phyloP scores from a whole-genome alignment of 176 grass and related monocot genomes.

The Elaeis guineensis region DNA sequence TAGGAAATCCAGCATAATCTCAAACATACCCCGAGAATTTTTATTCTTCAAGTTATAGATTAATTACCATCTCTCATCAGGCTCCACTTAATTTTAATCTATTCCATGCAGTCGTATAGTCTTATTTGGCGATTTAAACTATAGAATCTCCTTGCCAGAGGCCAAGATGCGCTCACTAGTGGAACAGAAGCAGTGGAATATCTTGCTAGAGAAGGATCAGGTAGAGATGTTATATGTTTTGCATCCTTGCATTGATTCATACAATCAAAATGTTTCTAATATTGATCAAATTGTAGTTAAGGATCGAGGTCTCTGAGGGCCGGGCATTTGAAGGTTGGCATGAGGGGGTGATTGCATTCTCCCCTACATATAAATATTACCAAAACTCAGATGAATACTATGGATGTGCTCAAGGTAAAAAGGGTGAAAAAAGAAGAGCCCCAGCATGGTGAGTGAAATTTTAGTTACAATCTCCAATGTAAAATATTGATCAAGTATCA shows the following conservation, averaged over 20 bases:
- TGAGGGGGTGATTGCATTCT: constrained; percentile 76
- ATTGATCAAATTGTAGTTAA: constrained; percentile 31
- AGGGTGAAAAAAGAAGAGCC: constrained; percentile 49
- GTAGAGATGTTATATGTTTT: constrained; percentile 8
- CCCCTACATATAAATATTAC: constrained; percentile 88
- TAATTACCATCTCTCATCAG: no score
- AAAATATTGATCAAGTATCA: neutral
- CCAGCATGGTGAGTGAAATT: constrained; percentile 61
- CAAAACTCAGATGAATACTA: constrained; percentile 74
- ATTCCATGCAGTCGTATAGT: constrained; percentile 62
- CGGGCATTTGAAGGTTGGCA: constrained; percentile 59
- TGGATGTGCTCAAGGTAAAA: constrained; percentile 22
- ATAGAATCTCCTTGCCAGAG: constrained; percentile 74
- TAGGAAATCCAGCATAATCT: no score
- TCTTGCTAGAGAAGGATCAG: constrained; percentile 67
- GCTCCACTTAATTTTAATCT: constrained; percentile 5
- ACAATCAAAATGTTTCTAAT: neutral
- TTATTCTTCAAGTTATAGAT: no score
- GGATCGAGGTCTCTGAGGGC: constrained; percentile 42
- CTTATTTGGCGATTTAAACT: constrained; percentile 91
- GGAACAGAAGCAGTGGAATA: constrained; percentile 55
- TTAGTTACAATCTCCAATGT: no score
- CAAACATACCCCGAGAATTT: no score
- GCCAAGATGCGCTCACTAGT: constrained; percentile 45
- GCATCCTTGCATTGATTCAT: neutral